Conservation (phyloP, 768 basidiomycete species). For the Calocybe cyanea region DNA sequence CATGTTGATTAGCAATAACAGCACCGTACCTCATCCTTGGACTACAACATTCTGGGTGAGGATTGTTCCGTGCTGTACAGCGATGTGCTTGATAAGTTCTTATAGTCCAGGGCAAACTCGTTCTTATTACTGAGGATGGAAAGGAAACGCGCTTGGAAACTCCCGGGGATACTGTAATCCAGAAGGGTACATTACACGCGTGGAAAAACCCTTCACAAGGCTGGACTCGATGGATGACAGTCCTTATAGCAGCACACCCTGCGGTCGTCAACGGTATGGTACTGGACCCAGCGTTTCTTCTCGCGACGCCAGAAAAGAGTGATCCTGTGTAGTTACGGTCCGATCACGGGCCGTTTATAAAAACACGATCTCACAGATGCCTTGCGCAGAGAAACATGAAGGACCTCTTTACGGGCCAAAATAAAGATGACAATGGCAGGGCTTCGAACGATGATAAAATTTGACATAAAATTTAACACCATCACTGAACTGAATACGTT, state of each 20-base stretch:
- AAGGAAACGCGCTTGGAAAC: slow-evolving; percentile 47
- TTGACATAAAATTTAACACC: no score
- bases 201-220: slow-evolving; percentile 54
- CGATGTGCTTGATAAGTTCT: slow-evolving; percentile 1
- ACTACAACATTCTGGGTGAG: slow-evolving; percentile 58
- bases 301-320: neutral
- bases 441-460: no score
- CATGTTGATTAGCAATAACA: slow-evolving; percentile 16
- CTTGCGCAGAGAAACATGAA: no score
- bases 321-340: no score
- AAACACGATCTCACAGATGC: no score
- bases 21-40: slow-evolving; percentile 54
- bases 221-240: slow-evolving; percentile 51
- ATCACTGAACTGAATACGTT: no score
- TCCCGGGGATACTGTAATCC: slow-evolving; percentile 53
- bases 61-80: neutral
- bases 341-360: no score
- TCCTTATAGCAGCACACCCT: slow-evolving; percentile 53
- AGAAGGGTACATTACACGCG: slow-evolving; percentile 56
- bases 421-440: slow-evolving; percentile 4
- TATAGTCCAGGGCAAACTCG: slow-evolving; percentile 50
- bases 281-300: slow-evolving; percentile 29
- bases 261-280: slow-evolving; percentile 41
- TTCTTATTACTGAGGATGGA: slow-evolving; percentile 56
- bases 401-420: slow-evolving; percentile 11